Conservation (phyloP, 2,329 filamentous ascomycete genomes). For the Pseudogymnoascus sp. region DNA sequence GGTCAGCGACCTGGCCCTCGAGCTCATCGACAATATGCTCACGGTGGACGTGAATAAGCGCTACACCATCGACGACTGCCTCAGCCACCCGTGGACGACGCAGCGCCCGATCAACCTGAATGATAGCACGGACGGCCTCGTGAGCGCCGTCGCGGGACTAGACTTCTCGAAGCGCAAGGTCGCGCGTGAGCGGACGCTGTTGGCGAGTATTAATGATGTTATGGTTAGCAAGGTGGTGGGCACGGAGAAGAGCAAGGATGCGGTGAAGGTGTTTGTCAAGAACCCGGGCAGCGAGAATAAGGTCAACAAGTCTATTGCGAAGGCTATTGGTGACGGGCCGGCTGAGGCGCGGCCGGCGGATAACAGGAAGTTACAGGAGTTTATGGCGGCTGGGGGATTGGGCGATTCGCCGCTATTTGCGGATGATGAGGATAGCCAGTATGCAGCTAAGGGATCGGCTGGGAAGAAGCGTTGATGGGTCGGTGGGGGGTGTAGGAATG, state of each 20-base stretch:
- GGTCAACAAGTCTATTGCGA: conserved; percentile 33
- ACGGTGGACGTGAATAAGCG: conserved; percentile 76
- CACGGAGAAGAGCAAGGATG: conserved; percentile 38
- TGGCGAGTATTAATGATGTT: conserved; percentile 74
- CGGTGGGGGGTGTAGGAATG: neutral
- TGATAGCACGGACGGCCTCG: conserved; percentile 87
- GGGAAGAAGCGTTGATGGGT: neutral
- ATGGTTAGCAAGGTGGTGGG: conserved; percentile 45
- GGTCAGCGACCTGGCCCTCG: conserved; percentile 75
- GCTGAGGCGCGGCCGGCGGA: conserved; percentile 58
- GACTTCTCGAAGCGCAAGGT: conserved; percentile 79
- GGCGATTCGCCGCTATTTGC: conserved; percentile 74
- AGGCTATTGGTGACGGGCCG: conserved; percentile 21
- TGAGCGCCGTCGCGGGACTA: conserved; percentile 72
- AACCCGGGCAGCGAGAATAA: conserved; percentile 46
- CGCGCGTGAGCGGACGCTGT: conserved; percentile 72
- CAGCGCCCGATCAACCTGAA: conserved; percentile 51
- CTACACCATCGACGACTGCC: conserved; percentile 82
- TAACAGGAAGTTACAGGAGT: conserved; percentile 62
- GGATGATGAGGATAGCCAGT: conserved; percentile 48
- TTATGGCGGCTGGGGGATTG: conserved; percentile 75
- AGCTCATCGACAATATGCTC: conserved; percentile 92
- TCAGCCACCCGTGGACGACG: conserved; percentile 84
- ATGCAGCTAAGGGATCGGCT: conserved; percentile 20
- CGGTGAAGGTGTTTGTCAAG: conserved; percentile 68